These are phyloP conservation scores for Neurospora crassa DNA, from an alignment of 2,329 filamentous ascomycete genomes.

Conservation along the genomic window DNA sequence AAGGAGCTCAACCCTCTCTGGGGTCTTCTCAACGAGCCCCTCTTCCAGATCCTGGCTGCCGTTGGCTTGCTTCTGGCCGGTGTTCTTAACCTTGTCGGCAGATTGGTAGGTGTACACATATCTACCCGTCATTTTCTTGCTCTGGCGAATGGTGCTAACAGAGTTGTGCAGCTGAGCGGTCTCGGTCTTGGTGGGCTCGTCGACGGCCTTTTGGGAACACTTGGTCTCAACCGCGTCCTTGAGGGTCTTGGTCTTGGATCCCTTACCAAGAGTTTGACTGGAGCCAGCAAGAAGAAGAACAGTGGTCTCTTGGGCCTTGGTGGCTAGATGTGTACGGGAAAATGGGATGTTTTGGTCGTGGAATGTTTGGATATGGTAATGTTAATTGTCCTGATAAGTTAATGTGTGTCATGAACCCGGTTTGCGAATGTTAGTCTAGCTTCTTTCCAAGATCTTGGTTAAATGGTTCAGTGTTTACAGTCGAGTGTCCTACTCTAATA, in stretches of 20 bases:
- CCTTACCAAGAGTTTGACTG: slow-evolving; percentile 25
- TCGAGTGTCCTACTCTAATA: neutral
- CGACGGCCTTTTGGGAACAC: slow-evolving; percentile 65
- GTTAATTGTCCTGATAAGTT: neutral
- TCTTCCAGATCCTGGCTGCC: slow-evolving; percentile 87
- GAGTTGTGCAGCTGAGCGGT: slow-evolving; percentile 46
- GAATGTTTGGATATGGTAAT: neutral
- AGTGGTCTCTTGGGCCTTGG: slow-evolving; percentile 19
- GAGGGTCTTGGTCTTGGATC: slow-evolving; percentile 58
- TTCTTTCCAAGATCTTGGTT: neutral
- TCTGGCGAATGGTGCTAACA: slow-evolving; percentile 15
- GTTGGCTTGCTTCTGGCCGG: slow-evolving; percentile 76
- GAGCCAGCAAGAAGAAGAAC: slow-evolving; percentile 28
- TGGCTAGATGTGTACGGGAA: slow-evolving; percentile 6
- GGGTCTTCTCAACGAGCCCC: slow-evolving; percentile 70
- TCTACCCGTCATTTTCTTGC: neutral
- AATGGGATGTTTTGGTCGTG: neutral
- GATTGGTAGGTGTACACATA: slow-evolving; percentile 40
- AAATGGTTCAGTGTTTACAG: neutral
- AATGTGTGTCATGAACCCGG: neutral
- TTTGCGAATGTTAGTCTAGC: no score
- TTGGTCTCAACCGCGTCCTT: slow-evolving; percentile 68
- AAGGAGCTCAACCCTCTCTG: slow-evolving; percentile 89
- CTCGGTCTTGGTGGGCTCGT: slow-evolving; percentile 76
- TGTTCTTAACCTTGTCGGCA: slow-evolving; percentile 76